phyloP scores from a whole-genome alignment of 2,329 filamentous ascomycete species.

The Epichloe sibirici region DNA sequence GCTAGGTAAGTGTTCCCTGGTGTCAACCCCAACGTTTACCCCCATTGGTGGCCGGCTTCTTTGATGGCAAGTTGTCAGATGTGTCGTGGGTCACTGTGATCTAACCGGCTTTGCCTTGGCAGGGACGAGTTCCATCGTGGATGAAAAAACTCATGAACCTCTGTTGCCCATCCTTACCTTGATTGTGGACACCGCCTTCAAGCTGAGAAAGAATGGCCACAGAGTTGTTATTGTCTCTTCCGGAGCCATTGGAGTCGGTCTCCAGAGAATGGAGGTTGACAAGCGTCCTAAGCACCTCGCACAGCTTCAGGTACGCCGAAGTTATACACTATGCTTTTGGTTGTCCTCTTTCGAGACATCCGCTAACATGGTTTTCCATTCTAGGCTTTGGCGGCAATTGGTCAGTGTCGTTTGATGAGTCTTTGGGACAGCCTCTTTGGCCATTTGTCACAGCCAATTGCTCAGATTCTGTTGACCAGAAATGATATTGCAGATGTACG shows the following conservation, averaged over 20 bases:
- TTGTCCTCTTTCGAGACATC: not conserved
- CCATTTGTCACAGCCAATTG: constrained; percentile 79
- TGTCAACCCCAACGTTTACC: not conserved
- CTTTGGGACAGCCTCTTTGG: constrained; percentile 90
- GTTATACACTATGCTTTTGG: not conserved
- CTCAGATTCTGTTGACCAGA: constrained; percentile 85
- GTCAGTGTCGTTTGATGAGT: constrained; percentile 87
- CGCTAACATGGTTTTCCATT: not conserved
- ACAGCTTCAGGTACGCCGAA: constrained; percentile 55
- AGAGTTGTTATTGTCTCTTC: constrained; percentile 94
- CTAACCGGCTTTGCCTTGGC: constrained; percentile 3
- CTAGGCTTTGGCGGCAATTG: constrained; percentile 82
- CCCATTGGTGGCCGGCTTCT: not conserved
- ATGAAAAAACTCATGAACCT: constrained; percentile 89
- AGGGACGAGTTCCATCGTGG: constrained; percentile 99
- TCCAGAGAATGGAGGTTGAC: constrained; percentile 79
- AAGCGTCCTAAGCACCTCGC: constrained; percentile 83
- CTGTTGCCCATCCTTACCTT: constrained; percentile 79
- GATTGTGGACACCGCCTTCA: constrained; percentile 89
- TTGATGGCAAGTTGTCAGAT: not conserved
- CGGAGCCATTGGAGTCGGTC: constrained; percentile 86
- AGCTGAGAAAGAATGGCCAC: constrained; percentile 80
- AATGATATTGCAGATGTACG: constrained; percentile 91
- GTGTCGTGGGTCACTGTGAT: not conserved
- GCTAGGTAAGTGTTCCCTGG: constrained; percentile 47